phyloP scores from a whole-genome alignment of 148 eudicot species.

The Rhododendron henanense region DNA sequence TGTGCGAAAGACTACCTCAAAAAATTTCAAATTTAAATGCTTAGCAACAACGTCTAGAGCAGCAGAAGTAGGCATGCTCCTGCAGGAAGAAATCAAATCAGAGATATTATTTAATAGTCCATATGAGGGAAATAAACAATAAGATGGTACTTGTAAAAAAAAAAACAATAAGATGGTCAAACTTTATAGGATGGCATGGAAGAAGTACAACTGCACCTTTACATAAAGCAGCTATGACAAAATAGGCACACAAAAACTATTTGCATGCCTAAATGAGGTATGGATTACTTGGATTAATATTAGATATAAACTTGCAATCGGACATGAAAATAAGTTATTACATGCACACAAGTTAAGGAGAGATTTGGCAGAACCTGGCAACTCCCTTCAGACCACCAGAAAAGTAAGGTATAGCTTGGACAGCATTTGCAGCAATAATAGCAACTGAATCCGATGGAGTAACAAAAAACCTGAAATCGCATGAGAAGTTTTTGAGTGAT shows the following conservation, averaged over 20 bases:
- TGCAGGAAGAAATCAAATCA: conserved; percentile 25
- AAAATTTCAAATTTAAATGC: conserved; percentile 73
- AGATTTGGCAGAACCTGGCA: conserved; percentile 60
- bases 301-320: not conserved
- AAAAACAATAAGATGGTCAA: conserved; percentile 7
- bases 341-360: not conserved
- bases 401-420: conserved; percentile 83
- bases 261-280: not conserved
- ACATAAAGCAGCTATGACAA: not conserved
- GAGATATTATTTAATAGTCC: not conserved
- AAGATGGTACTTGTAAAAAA: not conserved
- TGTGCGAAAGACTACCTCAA: conserved; percentile 53
- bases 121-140: conserved; percentile 3
- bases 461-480: conserved; percentile 75
- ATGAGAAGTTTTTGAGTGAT: conserved; percentile 8
- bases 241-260: not conserved
- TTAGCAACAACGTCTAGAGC: conserved; percentile 96
- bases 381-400: conserved; percentile 92
- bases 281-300: not conserved
- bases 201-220: not conserved
- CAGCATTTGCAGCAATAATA: conserved; percentile 97
- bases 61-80: conserved; percentile 99
- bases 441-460: conserved; percentile 98
- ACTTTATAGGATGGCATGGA: not conserved
- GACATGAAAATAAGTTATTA: not conserved